A percentile compares a stretch with the other conserved stretches of the same genome.
Conservation (phyloP, 1,284 basidiomycete species). For the Fistulinella cinereoalba region DNA sequence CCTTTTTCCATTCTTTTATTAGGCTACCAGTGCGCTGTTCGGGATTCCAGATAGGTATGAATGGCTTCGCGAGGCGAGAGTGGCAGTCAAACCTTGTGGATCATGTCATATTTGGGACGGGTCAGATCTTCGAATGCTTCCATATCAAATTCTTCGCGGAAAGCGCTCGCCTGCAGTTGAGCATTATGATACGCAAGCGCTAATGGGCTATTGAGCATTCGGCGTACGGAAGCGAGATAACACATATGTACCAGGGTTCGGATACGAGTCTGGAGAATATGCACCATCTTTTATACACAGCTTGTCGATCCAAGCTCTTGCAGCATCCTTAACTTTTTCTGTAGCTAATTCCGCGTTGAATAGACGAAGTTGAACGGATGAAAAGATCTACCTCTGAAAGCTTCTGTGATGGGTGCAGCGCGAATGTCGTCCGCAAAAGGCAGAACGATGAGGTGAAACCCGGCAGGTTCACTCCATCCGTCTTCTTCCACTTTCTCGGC, state of each 20-base stretch:
- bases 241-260: conserved; percentile 77
- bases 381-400: conserved; percentile 47
- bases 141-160: conserved; percentile 82
- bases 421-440: conserved; percentile 96
- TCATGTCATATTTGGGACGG: conserved; percentile 71
- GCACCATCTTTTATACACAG: conserved; percentile 73
- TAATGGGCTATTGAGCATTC: conserved; percentile 24
- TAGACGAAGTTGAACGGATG: conserved; percentile 1
- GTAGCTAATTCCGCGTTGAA: conserved; percentile 59
- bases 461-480: conserved; percentile 82
- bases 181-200: conserved; percentile 85
- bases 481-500: conserved; percentile 71
- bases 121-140: conserved; percentile 78
- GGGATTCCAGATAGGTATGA: neutral
- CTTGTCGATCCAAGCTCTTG: conserved; percentile 76
- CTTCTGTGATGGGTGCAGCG: conserved; percentile 60
- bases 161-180: conserved; percentile 88
- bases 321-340: conserved; percentile 65
- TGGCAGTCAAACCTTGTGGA: conserved; percentile 63
- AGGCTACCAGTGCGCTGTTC: conserved; percentile 69
- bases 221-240: neutral
- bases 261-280: conserved; percentile 87
- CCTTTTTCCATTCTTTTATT: conserved; percentile 74
- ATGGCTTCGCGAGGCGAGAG: neutral
- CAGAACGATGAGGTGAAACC: conserved; percentile 88